Percentiles rank a stretch among this genome's conserved stretches.
Conservation (phyloP, 805 yeast genomes). For the Brettanomyces naardenensis region DNA sequence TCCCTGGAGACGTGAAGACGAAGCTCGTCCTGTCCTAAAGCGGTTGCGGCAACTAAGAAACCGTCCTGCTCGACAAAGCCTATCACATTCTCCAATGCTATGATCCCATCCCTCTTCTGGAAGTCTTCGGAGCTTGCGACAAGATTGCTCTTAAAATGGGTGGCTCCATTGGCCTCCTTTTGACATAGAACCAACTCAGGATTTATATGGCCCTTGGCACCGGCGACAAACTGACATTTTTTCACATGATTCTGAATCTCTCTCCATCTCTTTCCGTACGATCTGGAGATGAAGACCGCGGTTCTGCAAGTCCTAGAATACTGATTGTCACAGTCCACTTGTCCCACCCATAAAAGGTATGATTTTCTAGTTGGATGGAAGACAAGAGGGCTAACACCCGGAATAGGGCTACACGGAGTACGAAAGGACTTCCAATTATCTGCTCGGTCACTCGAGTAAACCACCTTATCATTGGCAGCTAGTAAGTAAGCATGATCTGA, state of each 20-base stretch:
- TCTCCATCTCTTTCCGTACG: conserved; percentile 61
- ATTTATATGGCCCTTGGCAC: conserved; percentile 33
- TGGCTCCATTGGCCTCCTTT: conserved; percentile 31
- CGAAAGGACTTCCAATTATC: conserved; percentile 42
- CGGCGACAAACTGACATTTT: conserved; percentile 60
- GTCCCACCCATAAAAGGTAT: conserved; percentile 66
- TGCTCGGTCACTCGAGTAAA: conserved; percentile 62
- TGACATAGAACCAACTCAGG: conserved; percentile 57
- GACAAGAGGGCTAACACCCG: conserved; percentile 36
- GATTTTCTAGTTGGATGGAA: conserved; percentile 57
- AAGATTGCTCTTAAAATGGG: conserved; percentile 25
- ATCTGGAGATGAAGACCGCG: conserved; percentile 51
- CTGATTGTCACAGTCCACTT: conserved; percentile 45
- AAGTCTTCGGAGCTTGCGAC: conserved; percentile 47
- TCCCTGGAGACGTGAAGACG: conserved; percentile 66
- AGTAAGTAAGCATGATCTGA: conserved; percentile 47
- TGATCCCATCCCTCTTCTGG: conserved; percentile 24
- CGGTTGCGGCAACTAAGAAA: conserved; percentile 63
- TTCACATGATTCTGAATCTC: conserved; percentile 44
- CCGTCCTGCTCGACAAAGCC: conserved; percentile 68
- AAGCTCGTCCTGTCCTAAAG: conserved; percentile 39
- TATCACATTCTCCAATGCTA: conserved; percentile 45
- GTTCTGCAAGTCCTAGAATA: conserved; percentile 41
- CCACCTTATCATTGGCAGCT: conserved; percentile 42
- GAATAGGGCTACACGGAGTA: conserved; percentile 42